These are phyloP conservation scores for Candida pini DNA, from an alignment of 805 yeast genomes.

Conservation along the genomic window DNA sequence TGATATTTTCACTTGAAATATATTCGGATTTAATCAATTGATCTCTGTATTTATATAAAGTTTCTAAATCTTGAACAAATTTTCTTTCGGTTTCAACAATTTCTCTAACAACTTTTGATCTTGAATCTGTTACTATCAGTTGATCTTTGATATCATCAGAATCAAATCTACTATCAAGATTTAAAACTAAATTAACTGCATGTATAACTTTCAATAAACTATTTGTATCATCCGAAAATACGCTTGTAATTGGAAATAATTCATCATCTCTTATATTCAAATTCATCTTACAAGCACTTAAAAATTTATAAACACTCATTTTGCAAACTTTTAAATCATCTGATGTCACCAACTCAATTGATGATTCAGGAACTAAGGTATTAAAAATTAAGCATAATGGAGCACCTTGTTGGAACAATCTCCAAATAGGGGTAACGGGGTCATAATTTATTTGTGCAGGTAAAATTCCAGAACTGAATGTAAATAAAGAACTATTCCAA, in stretches of 20 bases:
- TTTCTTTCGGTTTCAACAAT: slow-evolving; percentile 86
- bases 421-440: slow-evolving; percentile 89
- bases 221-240: slow-evolving; percentile 74
- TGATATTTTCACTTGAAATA: slow-evolving; percentile 73
- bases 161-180: slow-evolving; percentile 38
- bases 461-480: slow-evolving; percentile 70
- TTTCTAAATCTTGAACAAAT: slow-evolving; percentile 87
- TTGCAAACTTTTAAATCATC: slow-evolving; percentile 84
- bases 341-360: slow-evolving; percentile 57
- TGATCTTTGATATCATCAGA: slow-evolving; percentile 20
- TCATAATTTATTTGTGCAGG: slow-evolving; percentile 75
- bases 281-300: slow-evolving; percentile 76
- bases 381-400: slow-evolving; percentile 86
- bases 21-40: slow-evolving; percentile 63
- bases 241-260: slow-evolving; percentile 85
- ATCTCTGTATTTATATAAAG: slow-evolving; percentile 57
- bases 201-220: slow-evolving; percentile 70
- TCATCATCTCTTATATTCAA: slow-evolving; percentile 73
- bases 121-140: slow-evolving; percentile 41
- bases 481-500: slow-evolving; percentile 40
- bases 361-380: slow-evolving; percentile 46
- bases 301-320: slow-evolving; percentile 83
- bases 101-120: slow-evolving; percentile 78
- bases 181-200: slow-evolving; percentile 63
- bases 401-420: slow-evolving; percentile 85